Evolutionary conservation across 108 stramenopile species (phyloP), one percentile per base, ranked within the genome.

Genomic region (Thalassiosira profunda): DNA sequence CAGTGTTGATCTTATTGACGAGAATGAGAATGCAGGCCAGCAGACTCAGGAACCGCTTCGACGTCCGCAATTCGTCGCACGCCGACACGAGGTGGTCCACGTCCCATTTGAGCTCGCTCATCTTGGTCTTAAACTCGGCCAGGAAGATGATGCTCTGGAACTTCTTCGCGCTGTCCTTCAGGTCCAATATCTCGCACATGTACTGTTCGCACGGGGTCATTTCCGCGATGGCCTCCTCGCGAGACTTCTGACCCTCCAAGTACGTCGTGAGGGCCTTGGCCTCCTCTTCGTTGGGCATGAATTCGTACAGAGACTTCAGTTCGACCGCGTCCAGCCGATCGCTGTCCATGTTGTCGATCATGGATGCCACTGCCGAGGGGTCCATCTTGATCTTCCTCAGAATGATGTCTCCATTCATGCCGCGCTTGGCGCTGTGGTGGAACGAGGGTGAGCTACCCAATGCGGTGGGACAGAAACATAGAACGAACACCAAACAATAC

Each of bases 1-100:
- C 92, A 11, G 87, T 89, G 59, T 93, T 96, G 67, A 96, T 88
- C 35, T 89, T 78, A 82, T 96, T 96, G 2, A 89, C 95, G 36
- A 96, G 73, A 4, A 80, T 83, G 14, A 96, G 69, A 62, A 93
- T 89, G 25, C 90, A 82, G 20, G 85, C 86, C 70, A 96, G 81
- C 25, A 96, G 69, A 41, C 81, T 83, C 43, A 79, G 53, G 21
- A 96, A 80, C 15, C 78, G 76, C 18, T 76, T 76, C 8, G 86
- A 87, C 1, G 72, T 41, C 37, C 79, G 58, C 28, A 93, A 68
- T 41, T 92, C 88, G 26, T 93, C 81, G 73, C 91, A 91, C 1
- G 94, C 94, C 25, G 65, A 45, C 29, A 74, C 67, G 25, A 96
- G 55, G 23, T 59, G 71, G 18, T 67, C 65, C 21, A 88, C 63